Evolutionary conservation across 176 grass and related monocot species (phyloP).

Genomic region (Stipa capillata): DNA sequence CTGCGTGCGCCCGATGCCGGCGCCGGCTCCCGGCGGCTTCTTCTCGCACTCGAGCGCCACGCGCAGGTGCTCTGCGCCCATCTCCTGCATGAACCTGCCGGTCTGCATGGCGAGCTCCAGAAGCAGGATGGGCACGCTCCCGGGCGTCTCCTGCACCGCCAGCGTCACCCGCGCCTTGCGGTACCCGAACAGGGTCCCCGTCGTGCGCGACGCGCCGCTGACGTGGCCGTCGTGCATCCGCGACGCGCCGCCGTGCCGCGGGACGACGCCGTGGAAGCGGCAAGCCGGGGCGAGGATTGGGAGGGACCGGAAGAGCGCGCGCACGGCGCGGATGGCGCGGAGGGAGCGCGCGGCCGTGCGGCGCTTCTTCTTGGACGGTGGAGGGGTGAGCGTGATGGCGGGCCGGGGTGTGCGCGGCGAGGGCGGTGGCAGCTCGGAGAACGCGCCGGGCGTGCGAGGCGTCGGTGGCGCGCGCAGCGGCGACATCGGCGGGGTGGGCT

Average conservation of each 20-base stretch:
- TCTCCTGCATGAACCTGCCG: conserved; percentile 92
- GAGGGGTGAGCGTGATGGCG: conserved; percentile 57
- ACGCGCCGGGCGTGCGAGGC: conserved; percentile 36
- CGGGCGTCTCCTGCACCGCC: conserved; percentile 75
- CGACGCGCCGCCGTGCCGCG: conserved; percentile 23
- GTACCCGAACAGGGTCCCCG: conserved; percentile 85
- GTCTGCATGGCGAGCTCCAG: conserved; percentile 86
- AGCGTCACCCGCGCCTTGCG: conserved; percentile 77
- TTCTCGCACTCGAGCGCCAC: conserved; percentile 89
- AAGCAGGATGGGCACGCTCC: conserved; percentile 76
- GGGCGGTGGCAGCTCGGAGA: conserved; percentile 18
- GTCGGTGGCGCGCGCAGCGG: conserved; percentile 24
- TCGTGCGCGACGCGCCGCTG: conserved; percentile 57
- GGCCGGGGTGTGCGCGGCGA: conserved; percentile 42
- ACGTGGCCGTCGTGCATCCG: conserved; percentile 50
- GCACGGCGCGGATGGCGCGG: conserved; percentile 60
- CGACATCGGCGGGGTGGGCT: conserved; percentile 55
- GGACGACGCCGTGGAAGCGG: conserved; percentile 49
- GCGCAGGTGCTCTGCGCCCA: conserved; percentile 80
- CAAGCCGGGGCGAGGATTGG: conserved; percentile 76
- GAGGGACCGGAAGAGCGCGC: conserved; percentile 73
- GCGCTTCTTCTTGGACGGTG: conserved; percentile 45
- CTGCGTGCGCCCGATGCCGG: conserved; percentile 32
- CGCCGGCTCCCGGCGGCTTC: conserved; percentile 39
- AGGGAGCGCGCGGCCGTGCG: conserved; percentile 28